Base-by-base conservation (phyloP, 106 monocot genomes). In the Acorus gramineus region DNA sequence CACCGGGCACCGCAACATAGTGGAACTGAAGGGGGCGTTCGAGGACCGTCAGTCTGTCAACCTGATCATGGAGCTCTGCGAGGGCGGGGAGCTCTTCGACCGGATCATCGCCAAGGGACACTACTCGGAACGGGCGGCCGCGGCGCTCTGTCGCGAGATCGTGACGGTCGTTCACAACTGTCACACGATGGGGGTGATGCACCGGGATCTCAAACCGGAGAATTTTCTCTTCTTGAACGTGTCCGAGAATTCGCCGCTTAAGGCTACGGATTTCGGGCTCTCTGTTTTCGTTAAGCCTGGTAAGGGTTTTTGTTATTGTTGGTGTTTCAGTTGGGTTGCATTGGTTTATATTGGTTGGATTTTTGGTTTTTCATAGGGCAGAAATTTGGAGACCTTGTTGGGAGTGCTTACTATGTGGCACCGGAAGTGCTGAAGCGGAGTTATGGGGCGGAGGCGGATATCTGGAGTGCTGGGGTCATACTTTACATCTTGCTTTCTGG, bases 391-490 rank as follows among this genome's bases (percentile, higher is more conserved):
- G 93, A 93, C 56, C 66, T 93, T 54, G 89, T 93, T 14, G 93
- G 93, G 46, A 93, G 93, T 68, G 93, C 85, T 50, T 93, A 93
- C 59, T 93, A 93, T 74, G 85, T 93, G 48, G 88, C 93, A 47
- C 93, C 93, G 59, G 93, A 93, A 78, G 93, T 93, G 6, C 44
- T 93, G 53, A 71, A 53, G 48, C 63, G 80, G 3, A 9, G 77
- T 8, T 93, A 93, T 72, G 89, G 93, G 42, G 66, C 78, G 50
- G 93, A 89, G 46, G 82, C 82, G 60, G 93, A 93, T 77, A 69
- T 93, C 52, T 93, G 85, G 85, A 93, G 93, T 79, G 93, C 93
- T 66, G 93, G 93, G 66, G 85, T 93, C 53, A 93, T 93, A 67
- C 85, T 93, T 12, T 93, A 85, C 76, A 93, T 93, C 66, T 89